A percentile compares a stretch with the other conserved stretches of the same genome.
phyloP scores from a whole-genome alignment of 2,329 filamentous ascomycete genomes.

The Incumbomyces lentus region DNA sequence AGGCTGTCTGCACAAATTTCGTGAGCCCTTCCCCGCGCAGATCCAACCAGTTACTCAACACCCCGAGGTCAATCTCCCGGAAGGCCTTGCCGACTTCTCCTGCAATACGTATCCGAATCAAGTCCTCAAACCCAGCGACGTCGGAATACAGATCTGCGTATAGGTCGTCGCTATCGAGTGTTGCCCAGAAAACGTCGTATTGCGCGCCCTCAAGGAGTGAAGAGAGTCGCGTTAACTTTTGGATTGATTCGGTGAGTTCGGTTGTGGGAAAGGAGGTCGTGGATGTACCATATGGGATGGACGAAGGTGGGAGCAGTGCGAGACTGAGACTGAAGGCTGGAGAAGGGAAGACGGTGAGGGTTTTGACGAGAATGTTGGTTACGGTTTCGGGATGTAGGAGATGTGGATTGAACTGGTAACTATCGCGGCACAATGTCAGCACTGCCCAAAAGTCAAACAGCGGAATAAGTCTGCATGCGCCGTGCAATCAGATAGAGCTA shows the following conservation, averaged over 20 bases:
- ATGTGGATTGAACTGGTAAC: constrained; percentile 99
- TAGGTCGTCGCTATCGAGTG: constrained; percentile 83
- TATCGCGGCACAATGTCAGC: constrained; percentile 31
- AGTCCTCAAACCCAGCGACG: constrained; percentile 87
- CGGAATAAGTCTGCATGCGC: neutral
- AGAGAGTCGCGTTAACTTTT: constrained; percentile 76
- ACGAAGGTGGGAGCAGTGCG: constrained; percentile 80
- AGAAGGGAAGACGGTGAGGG: constrained; percentile 91
- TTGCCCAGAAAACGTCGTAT: constrained; percentile 87
- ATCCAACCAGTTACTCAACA: constrained; percentile 68
- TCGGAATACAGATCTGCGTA: constrained; percentile 94
- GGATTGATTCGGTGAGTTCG: constrained; percentile 71
- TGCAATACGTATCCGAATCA: constrained; percentile 82
- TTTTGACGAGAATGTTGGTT: constrained; percentile 98
- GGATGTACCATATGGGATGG: constrained; percentile 51
- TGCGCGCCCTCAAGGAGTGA: constrained; percentile 80
- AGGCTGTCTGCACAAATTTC: constrained; percentile 76
- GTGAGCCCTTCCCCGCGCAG: constrained; percentile 54
- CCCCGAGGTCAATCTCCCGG: constrained; percentile 57
- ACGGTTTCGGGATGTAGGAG: constrained; percentile 92
- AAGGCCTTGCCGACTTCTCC: constrained; percentile 73
- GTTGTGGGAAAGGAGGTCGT: constrained; percentile 33
- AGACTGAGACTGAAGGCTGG: constrained; percentile 91
- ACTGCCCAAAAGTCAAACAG: no score
- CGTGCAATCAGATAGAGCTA: constrained; percentile 61